Conservation (phyloP, 1,284 basidiomycete genomes). For the Tylopilus orsonianus region DNA sequence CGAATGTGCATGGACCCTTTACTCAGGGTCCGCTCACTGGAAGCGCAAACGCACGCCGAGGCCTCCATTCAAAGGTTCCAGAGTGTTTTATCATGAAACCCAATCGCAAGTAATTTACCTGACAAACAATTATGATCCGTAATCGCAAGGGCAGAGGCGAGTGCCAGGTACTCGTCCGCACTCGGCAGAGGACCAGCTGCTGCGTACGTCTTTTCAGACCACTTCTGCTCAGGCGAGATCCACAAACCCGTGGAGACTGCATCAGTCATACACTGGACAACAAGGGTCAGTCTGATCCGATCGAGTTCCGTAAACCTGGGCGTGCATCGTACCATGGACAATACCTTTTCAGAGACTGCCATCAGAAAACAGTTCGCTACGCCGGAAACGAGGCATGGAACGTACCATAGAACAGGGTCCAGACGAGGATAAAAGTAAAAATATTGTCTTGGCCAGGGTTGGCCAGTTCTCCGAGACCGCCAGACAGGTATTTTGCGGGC, state of each 20-base stretch:
- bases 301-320: not conserved
- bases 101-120: not conserved
- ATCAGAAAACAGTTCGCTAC: constrained; percentile 14
- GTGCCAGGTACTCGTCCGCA: constrained; percentile 1
- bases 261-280: constrained; percentile 48
- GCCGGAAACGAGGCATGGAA: constrained; percentile 40
- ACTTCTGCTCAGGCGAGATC: not conserved
- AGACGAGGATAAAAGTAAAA: constrained; percentile 83
- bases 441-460: constrained; percentile 85
- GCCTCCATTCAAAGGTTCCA: constrained; percentile 8
- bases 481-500: constrained; percentile 57
- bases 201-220: not conserved
- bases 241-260: not conserved
- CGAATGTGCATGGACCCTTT: not conserved
- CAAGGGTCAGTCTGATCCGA: constrained; percentile 20
- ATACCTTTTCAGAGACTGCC: constrained; percentile 35
- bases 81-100: constrained; percentile 18
- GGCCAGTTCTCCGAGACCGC: constrained; percentile 63
- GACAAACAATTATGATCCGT: constrained; percentile 1
- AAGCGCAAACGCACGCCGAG: not conserved
- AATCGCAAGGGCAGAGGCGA: not conserved
- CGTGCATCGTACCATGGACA: constrained; percentile 40
- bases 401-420: constrained; percentile 87
- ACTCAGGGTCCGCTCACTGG: not conserved
- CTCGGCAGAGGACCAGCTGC: not conserved